Percentiles rank a stretch among this genome's conserved stretches.
phyloP scores from a whole-genome alignment of 2,329 filamentous ascomycete genomes.

The Phialocephala subalpina region DNA sequence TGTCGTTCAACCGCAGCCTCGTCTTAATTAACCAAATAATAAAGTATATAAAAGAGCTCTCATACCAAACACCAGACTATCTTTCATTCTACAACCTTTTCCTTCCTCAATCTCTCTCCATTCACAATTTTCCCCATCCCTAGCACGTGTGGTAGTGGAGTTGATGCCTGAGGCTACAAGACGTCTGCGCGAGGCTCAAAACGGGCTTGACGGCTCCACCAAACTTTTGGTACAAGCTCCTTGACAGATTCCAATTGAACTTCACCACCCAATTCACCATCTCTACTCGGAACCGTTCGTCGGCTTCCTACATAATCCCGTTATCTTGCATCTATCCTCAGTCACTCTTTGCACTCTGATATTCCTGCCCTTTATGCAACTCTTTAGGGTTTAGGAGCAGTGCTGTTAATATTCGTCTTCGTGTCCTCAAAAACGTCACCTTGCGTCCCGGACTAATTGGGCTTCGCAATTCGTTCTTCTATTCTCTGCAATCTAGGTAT shows the following conservation, averaged over 20 bases:
- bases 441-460: constrained; percentile 21
- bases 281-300: background rate
- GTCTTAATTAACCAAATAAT: too few relatives aligned
- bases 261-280: constrained; percentile 4
- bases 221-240: background rate
- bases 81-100: too few relatives aligned
- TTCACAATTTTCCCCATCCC: background rate
- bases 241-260: background rate
- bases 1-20: too few relatives aligned
- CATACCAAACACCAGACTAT: too few relatives aligned
- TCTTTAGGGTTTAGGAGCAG: constrained; percentile 32
- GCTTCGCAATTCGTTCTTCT: constrained; percentile 23
- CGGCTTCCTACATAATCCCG: constrained; percentile 34
- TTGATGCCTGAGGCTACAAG: background rate
- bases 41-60: too few relatives aligned
- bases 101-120: background rate
- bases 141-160: background rate
- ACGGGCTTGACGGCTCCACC: constrained; percentile 5
- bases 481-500: constrained; percentile 28
- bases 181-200: background rate
- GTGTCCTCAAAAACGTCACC: constrained; percentile 40
- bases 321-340: constrained; percentile 18
- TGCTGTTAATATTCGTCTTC: constrained; percentile 33
- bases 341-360: constrained; percentile 17
- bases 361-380: constrained; percentile 39